Conservation (phyloP, 169 alveolate genomes). For the Plasmodium cynomolgi region DNA sequence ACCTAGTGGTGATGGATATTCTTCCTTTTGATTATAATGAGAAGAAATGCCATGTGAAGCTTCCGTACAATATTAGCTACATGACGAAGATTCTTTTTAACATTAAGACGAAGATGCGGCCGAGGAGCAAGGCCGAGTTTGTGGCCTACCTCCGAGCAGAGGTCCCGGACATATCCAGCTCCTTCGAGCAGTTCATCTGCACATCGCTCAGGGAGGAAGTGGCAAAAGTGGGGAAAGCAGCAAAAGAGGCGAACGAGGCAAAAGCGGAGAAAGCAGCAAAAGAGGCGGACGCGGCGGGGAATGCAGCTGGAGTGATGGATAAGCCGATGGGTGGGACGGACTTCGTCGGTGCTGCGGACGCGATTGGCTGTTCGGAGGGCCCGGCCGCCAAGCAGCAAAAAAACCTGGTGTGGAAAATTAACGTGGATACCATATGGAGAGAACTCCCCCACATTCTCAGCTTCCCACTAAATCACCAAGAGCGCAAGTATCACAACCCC, state of each 20-base stretch:
- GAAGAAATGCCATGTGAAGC: neutral
- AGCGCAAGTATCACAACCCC: constrained; percentile 46
- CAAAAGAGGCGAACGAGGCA: neutral
- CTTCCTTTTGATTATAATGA: constrained; percentile 48
- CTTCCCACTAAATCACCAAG: constrained; percentile 27
- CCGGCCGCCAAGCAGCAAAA: neutral
- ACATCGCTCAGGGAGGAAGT: constrained; percentile 33
- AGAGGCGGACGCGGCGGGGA: too few relatives aligned
- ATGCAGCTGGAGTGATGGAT: neutral
- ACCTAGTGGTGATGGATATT: constrained; percentile 60
- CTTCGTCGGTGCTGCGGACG: neutral
- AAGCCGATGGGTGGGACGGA: neutral
- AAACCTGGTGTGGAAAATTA: constrained; percentile 61
- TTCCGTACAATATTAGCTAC: constrained; percentile 33
- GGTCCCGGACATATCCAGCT: constrained; percentile 28
- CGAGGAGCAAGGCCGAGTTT: constrained; percentile 30
- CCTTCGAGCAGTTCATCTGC: constrained; percentile 62
- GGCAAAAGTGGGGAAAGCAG: neutral
- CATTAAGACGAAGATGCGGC: constrained; percentile 30
- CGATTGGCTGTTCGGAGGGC: neutral
- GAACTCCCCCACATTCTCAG: constrained; percentile 25
- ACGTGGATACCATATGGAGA: constrained; percentile 48
- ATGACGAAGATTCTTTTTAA: constrained; percentile 27
- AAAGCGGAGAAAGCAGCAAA: neutral
- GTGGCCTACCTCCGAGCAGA: constrained; percentile 4